Evolutionary conservation across 345 rosid species (phyloP).

Genomic region (Balakata baccata): DNA sequence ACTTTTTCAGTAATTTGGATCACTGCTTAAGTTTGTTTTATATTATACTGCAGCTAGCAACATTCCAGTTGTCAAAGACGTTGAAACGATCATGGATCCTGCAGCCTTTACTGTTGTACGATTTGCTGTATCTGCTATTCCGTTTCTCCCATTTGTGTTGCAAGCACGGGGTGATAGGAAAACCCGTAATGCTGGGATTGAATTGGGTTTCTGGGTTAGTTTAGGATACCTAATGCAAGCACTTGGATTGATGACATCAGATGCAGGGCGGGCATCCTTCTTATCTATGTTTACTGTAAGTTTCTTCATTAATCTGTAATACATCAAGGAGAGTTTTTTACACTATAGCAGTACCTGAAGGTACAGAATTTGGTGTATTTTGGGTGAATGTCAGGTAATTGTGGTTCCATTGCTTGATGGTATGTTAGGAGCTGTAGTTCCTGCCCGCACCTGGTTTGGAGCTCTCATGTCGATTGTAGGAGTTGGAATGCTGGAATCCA

Average conservation of each 20-base stretch:
- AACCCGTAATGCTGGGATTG: conserved; percentile 54
- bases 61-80: conserved; percentile 57
- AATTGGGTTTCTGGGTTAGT: conserved; percentile 65
- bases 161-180: conserved; percentile 38
- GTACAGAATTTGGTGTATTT: conserved; percentile 9
- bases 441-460: conserved; percentile 62
- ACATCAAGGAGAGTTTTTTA: conserved; percentile 7
- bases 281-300: conserved; percentile 51
- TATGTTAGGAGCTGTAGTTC: conserved; percentile 62
- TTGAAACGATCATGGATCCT: conserved; percentile 49
- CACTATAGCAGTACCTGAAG: conserved; percentile 13
- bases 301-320: conserved; percentile 15
- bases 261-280: conserved; percentile 62
- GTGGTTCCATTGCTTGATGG: conserved; percentile 71
- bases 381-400: conserved; percentile 45
- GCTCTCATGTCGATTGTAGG: conserved; percentile 52
- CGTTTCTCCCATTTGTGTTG: conserved; percentile 48
- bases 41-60: conserved; percentile 47
- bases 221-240: conserved; percentile 59
- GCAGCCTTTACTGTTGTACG: conserved; percentile 51
- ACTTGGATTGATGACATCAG: conserved; percentile 51
- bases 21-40: conserved; percentile 1
- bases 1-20: neutral
- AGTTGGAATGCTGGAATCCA: conserved; percentile 57
- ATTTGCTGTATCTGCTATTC: conserved; percentile 50